Base-by-base conservation (phyloP, 306 rosid species). In the Inga leiocalycina region DNA sequence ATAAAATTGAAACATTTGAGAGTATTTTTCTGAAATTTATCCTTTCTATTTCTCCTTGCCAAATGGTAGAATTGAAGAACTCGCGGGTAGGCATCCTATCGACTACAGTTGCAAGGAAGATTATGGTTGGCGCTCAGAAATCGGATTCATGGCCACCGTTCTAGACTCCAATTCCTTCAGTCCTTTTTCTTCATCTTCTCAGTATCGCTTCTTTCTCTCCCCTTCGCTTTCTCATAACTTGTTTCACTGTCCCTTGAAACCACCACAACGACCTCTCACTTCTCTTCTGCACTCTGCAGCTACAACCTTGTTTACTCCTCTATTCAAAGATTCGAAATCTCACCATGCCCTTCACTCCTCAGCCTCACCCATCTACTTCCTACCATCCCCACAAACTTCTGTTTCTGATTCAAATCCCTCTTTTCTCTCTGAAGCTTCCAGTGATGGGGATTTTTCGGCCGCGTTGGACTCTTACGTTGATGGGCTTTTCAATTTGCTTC, bases 401-500 rank as follows among this genome's bases (percentile, higher is more conserved):
- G 13, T 46, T 78, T 68, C 51, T 67, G 76, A 67, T 68, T 51
- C 80, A 7, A 49, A n/a, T 46, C 64, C 87, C 83, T 67, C 76
- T 73, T 70, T 82, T 45, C 52, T 43, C 43, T 37, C 85, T 0
- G 81, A 68, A 27, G 10, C 86, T 79, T 37, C 32, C 22, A 10
- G 27, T 59, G 54, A 19, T 34, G 35, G 74, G 67, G 67, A 32
- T 22, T 72, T 88, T 30, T 71, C 75, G 6, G 16, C 20, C 54
- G 24, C 8, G 56, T 64, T 67, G 46, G 84, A 62, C 46, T 66
- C 69, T 8, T 67, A 65, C 79, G 62, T 80, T 20, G 78, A 81
- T 22, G 62, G 48, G 4, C 66, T 86, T 30, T 71, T 87, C 83
- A 9, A 66, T 46, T 61, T 87, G 78, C 95, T 95, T 80, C 95